Conservation (phyloP, 768 basidiomycete species). For the Agaricus blazei region DNA sequence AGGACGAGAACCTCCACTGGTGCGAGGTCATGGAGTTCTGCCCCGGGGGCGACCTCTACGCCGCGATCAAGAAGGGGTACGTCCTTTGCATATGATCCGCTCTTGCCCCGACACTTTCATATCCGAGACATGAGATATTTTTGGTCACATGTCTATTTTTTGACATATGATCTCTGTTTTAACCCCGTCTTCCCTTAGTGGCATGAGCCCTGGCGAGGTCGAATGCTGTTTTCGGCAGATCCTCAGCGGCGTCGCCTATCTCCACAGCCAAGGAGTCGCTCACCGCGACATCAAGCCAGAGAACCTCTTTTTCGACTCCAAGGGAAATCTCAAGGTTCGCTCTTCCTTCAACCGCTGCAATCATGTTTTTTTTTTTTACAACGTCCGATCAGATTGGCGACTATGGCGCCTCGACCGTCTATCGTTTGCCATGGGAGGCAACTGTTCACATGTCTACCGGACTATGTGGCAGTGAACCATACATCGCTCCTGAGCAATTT, state of each 20-base stretch:
- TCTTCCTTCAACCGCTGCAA: not conserved
- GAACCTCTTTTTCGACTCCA: constrained; percentile 90
- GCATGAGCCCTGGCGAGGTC: constrained; percentile 86
- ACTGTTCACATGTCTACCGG: constrained; percentile 97
- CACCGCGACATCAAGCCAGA: constrained; percentile 99
- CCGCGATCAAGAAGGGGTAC: constrained; percentile 94
- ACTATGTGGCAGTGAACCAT: constrained; percentile 95
- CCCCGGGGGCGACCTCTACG: constrained; percentile 96
- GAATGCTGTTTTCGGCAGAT: constrained; percentile 99
- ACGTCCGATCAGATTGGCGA: constrained; percentile 74
- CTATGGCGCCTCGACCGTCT: constrained; percentile 98
- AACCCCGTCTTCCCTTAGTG: constrained; percentile 20
- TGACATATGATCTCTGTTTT: constrained; percentile 3
- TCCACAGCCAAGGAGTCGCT: constrained; percentile 95
- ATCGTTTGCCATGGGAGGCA: constrained; percentile 95
- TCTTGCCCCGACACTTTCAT: not conserved
- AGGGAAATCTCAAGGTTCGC: constrained; percentile 88
- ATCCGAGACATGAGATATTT: constrained; percentile 7
- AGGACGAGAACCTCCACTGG: constrained; percentile 95
- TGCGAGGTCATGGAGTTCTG: constrained; percentile 99
- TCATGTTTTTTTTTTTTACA: not conserved
- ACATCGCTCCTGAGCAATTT: constrained; percentile 98
- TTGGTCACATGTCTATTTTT: not conserved
- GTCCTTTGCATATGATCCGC: constrained; percentile 13
- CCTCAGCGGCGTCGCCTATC: constrained; percentile 79